These are phyloP conservation scores for Dictyostelium citrinum DNA, from an alignment of 78 protist genomes.

Conservation along the genomic window DNA sequence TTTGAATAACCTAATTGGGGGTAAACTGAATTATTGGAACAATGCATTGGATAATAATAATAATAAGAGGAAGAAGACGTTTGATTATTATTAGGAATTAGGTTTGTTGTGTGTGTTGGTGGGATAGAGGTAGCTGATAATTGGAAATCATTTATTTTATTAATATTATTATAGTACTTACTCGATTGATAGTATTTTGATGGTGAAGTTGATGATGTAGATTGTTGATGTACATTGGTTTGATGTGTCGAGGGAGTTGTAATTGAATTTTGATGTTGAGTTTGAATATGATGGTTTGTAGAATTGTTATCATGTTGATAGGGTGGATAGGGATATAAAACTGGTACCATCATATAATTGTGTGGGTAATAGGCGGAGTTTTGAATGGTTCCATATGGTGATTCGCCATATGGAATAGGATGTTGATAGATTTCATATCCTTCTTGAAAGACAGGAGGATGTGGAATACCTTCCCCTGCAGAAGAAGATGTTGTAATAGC, in stretches of 20 bases:
- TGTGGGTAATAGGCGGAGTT: neutral
- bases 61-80: neutral
- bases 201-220: neutral
- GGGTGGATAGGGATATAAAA: conserved; percentile 11
- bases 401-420: neutral
- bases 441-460: neutral
- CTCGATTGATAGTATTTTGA: neutral
- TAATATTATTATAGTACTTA: neutral
- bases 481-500: neutral
- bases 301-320: neutral
- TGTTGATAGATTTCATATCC: neutral
- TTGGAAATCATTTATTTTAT: neutral
- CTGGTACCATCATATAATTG: conserved; percentile 41
- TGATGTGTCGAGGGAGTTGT: neutral
- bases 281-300: neutral
- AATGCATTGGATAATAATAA: no score
- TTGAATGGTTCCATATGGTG: neutral
- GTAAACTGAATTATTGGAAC: neutral
- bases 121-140: neutral
- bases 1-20: neutral
- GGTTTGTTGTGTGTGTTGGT: neutral
- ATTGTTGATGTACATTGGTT: neutral
- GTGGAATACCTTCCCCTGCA: neutral
- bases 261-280: neutral
- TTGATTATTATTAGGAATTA: neutral